phyloP scores from a whole-genome alignment of 2,329 filamentous ascomycete species.

The Cladophialophora psammophila region DNA sequence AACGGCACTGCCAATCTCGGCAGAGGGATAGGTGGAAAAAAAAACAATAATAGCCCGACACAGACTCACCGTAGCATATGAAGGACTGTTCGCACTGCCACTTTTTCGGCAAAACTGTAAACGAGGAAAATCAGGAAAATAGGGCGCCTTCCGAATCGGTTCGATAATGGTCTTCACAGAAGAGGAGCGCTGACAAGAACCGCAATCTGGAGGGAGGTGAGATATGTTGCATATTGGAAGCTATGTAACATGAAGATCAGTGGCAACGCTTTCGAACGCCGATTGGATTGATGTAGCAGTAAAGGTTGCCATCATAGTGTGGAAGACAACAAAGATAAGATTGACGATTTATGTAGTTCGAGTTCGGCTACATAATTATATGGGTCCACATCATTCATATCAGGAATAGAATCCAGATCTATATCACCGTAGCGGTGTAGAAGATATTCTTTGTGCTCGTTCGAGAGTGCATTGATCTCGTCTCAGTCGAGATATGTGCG shows the following conservation, averaged over 20 bases:
- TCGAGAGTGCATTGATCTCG: background rate
- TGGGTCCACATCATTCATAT: background rate
- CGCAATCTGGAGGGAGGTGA: background rate
- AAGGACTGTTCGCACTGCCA: slow-evolving; percentile 58
- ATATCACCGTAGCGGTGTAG: background rate
- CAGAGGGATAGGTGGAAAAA: slow-evolving; percentile 65
- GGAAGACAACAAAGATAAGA: background rate
- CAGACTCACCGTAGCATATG: slow-evolving; percentile 59
- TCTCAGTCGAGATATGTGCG: background rate
- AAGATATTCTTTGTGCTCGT: background rate
- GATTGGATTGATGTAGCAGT: background rate
- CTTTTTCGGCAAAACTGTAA: slow-evolving; percentile 56
- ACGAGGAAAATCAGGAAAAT: slow-evolving; percentile 49
- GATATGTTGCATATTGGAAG: background rate
- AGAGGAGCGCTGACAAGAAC: background rate
- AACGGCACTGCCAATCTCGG: slow-evolving; percentile 63
- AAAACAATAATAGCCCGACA: slow-evolving; percentile 63
- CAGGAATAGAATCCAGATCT: background rate
- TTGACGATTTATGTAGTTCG: background rate
- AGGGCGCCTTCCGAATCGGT: background rate
- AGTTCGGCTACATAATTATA: background rate
- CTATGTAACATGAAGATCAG: background rate
- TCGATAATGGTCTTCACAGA: background rate
- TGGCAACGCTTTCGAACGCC: background rate
- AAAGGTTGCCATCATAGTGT: background rate